Percentiles rank a stretch among this genome's conserved stretches.
Conservation (phyloP, 352 stramenopile species). For the Globisporangium emineosum region DNA sequence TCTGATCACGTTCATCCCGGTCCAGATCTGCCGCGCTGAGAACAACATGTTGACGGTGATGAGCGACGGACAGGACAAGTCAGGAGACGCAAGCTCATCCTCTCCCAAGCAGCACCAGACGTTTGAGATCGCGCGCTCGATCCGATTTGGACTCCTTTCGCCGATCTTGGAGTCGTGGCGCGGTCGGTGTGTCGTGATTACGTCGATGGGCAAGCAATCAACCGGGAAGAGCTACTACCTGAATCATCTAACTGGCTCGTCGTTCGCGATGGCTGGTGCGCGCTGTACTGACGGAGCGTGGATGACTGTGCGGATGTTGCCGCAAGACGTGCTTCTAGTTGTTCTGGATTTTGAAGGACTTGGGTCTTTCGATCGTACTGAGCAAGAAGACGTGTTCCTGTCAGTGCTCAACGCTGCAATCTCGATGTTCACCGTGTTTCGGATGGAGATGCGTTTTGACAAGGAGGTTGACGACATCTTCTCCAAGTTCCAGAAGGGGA, state of each 20-base stretch:
- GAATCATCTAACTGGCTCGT: constrained; percentile 72
- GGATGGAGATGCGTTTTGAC: constrained; percentile 78
- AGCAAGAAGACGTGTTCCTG: constrained; percentile 75
- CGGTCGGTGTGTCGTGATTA: constrained; percentile 10
- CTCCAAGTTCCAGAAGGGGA: constrained; percentile 61
- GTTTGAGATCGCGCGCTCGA: constrained; percentile 35
- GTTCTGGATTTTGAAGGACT: constrained; percentile 78
- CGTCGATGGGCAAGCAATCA: constrained; percentile 34
- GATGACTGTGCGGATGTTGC: constrained; percentile 50
- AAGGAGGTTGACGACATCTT: constrained; percentile 74
- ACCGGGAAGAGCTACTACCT: constrained; percentile 79
- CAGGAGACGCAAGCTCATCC: constrained; percentile 12
- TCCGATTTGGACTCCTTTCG: constrained; percentile 10
- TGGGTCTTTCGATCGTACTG: constrained; percentile 62
- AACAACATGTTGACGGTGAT: constrained; percentile 50
- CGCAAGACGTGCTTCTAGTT: constrained; percentile 43
- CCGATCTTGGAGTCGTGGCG: constrained; percentile 13
- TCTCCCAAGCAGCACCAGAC: constrained; percentile 19
- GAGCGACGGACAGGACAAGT: constrained; percentile 34
- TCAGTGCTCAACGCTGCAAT: constrained; percentile 72
- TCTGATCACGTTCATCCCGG: constrained; percentile 61
- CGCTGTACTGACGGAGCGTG: constrained; percentile 65
- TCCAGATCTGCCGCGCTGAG: constrained; percentile 68
- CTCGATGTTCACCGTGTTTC: constrained; percentile 74
- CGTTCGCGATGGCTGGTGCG: constrained; percentile 61